Conservation (phyloP, 805 yeast genomes). For the Schizosaccharomyces cryophilus region DNA sequence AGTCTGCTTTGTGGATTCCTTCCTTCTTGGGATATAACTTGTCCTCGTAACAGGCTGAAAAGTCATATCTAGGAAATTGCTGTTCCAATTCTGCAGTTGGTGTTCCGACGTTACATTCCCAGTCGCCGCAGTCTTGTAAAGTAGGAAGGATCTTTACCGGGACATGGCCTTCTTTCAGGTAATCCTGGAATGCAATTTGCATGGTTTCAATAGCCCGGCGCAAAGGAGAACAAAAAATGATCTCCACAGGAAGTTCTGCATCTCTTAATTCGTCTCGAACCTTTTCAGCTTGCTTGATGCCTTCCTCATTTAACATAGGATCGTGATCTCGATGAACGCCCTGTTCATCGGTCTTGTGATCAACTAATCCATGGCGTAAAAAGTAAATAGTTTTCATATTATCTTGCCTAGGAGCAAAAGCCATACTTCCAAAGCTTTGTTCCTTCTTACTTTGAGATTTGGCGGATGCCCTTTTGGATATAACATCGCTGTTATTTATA, state of each 20-base stretch:
- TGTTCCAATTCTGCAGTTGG: neutral
- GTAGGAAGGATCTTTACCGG: neutral
- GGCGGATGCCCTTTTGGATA: too few relatives aligned
- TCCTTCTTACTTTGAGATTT: too few relatives aligned
- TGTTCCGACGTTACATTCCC: neutral
- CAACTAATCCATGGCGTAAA: neutral
- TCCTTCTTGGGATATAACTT: neutral
- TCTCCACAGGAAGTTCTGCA: neutral
- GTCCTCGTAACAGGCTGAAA: neutral
- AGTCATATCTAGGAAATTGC: neutral
- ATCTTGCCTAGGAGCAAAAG: neutral
- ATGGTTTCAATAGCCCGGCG: neutral
- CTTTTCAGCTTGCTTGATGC: neutral
- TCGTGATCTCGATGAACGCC: neutral
- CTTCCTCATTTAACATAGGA: neutral
- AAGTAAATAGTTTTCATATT: neutral
- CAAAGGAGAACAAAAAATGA: neutral
- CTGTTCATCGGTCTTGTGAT: neutral
- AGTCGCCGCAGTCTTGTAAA: neutral
- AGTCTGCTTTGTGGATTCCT: neutral
- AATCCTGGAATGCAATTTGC: neutral
- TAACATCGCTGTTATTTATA: too few relatives aligned
- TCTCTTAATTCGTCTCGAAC: neutral
- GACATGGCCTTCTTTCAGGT: neutral
- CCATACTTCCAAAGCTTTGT: too few relatives aligned